These are phyloP conservation scores for Fusarium citri DNA, from an alignment of 2,329 filamentous ascomycete species.

Conservation along the genomic window DNA sequence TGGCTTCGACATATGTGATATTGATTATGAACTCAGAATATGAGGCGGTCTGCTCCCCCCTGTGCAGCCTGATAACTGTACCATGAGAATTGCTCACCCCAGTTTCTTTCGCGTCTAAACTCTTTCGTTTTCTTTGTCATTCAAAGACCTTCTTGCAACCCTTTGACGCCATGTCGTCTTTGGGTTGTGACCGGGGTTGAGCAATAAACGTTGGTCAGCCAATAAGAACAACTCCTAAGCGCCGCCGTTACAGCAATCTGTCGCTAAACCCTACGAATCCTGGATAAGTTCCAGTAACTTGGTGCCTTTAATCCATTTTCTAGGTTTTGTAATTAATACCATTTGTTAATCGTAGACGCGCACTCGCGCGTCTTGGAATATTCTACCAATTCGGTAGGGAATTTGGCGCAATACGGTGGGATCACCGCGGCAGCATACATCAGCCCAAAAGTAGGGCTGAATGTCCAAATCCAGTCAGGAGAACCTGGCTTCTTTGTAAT, in stretches of 20 bases:
- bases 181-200: slow-evolving; percentile 43
- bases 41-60: background rate
- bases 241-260: slow-evolving; percentile 47
- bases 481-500: slow-evolving; percentile 7
- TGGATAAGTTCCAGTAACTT: slow-evolving; percentile 36
- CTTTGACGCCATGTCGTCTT: slow-evolving; percentile 39
- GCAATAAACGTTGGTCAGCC: slow-evolving; percentile 31
- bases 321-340: slow-evolving; percentile 31
- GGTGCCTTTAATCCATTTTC: slow-evolving; percentile 22
- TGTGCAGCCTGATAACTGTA: background rate
- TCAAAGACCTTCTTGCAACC: background rate
- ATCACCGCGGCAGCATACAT: background rate
- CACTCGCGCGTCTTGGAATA: slow-evolving; percentile 21
- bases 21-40: background rate
- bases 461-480: slow-evolving; percentile 15
- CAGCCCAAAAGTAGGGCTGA: background rate
- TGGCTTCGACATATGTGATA: background rate
- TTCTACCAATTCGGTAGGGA: background rate
- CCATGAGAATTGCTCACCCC: background rate
- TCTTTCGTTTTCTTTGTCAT: background rate
- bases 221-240: slow-evolving; percentile 47
- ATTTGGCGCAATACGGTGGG: slow-evolving; percentile 7
- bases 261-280: slow-evolving; percentile 43
- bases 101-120: slow-evolving; percentile 3
- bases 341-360: slow-evolving; percentile 25